Conservation (phyloP, 805 yeast genomes). For the Saccharomycopsis sp. region DNA sequence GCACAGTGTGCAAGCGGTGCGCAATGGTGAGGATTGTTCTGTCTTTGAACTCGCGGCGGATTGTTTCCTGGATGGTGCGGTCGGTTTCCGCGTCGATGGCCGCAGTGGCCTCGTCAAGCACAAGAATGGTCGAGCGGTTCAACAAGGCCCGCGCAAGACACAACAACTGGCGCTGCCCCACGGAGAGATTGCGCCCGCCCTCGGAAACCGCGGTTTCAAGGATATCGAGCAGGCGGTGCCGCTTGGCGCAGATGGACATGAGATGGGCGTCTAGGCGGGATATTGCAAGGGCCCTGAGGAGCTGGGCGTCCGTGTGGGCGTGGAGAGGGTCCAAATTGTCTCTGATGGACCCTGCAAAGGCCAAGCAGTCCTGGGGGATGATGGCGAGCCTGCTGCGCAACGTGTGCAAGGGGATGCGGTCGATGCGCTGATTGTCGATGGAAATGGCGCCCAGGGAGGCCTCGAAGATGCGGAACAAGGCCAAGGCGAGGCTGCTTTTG, state of each 20-base stretch:
- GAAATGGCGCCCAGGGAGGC: slow-evolving; percentile 45
- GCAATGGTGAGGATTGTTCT: slow-evolving; percentile 85
- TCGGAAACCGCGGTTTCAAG: slow-evolving; percentile 54
- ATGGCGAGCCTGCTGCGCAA: slow-evolving; percentile 50
- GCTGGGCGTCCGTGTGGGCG: slow-evolving; percentile 41
- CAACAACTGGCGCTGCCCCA: slow-evolving; percentile 81
- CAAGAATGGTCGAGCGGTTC: slow-evolving; percentile 60
- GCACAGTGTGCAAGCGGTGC: slow-evolving; percentile 76
- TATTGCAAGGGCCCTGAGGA: slow-evolving; percentile 47
- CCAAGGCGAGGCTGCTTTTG: slow-evolving; percentile 53
- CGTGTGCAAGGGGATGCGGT: slow-evolving; percentile 42
- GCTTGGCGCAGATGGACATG: slow-evolving; percentile 20
- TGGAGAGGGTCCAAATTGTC: slow-evolving; percentile 58
- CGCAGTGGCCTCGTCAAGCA: slow-evolving; percentile 84
- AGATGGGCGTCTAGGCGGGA: slow-evolving; percentile 48
- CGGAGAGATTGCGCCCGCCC: slow-evolving; percentile 76
- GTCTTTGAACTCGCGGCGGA: slow-evolving; percentile 60
- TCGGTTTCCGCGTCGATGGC: slow-evolving; percentile 87
- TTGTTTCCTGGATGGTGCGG: slow-evolving; percentile 68
- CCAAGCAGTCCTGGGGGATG: slow-evolving; percentile 66
- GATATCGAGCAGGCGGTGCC: slow-evolving; percentile 35
- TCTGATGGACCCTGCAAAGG: slow-evolving; percentile 52
- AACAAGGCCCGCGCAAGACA: slow-evolving; percentile 79
- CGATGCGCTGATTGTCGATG: slow-evolving; percentile 48
- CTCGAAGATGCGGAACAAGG: slow-evolving; percentile 55